These are phyloP conservation scores for Prunus campanulata DNA, from an alignment of 306 rosid genomes.

Conservation along the genomic window DNA sequence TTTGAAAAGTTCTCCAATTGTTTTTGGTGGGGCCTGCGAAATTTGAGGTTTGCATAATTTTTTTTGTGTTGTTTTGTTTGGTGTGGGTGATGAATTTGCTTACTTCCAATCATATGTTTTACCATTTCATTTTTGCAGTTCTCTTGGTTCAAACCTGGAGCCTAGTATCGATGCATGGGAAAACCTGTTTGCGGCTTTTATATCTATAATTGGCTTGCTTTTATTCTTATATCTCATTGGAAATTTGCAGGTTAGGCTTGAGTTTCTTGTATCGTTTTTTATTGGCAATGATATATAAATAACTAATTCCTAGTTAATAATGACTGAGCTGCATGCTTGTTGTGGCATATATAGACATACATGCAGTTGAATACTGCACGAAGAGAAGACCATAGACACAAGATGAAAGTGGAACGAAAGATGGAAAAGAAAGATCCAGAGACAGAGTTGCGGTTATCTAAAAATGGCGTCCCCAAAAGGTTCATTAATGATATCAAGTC, in stretches of 20 bases:
- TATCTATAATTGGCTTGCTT: conserved; percentile 27
- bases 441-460: not conserved
- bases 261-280: no score
- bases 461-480: not conserved
- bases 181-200: conserved; percentile 13
- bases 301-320: no score
- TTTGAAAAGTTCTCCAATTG: conserved; percentile 19
- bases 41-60: conserved; percentile 24
- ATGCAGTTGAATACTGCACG: not conserved
- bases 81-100: no score
- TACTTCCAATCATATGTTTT: no score
- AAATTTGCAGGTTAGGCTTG: conserved; percentile 23
- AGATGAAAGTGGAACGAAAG: not conserved
- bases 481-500: not conserved
- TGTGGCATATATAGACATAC: not conserved
- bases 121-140: not conserved
- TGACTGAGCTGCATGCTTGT: not conserved
- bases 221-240: conserved; percentile 30
- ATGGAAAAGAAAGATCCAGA: not conserved
- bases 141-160: conserved; percentile 24
- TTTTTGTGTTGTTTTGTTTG: no score
- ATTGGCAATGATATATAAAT: no score
- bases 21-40: conserved; percentile 42
- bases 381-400: not conserved
- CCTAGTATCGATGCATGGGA: conserved; percentile 24